phyloP scores from a whole-genome alignment of 1,284 basidiomycete species.

The Stygiomarasmius scandens region DNA sequence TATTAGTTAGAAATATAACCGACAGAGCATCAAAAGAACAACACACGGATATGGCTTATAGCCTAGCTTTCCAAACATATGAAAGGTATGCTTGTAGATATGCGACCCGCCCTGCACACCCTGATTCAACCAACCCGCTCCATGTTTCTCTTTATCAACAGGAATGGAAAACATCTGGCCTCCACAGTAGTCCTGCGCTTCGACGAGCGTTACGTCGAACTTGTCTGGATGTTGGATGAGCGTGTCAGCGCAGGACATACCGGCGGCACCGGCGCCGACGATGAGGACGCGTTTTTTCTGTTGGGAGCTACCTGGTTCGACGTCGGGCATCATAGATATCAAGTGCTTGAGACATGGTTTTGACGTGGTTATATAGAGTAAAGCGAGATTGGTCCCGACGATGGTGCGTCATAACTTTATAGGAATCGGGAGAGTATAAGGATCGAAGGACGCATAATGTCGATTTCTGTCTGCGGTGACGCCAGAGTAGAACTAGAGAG shows the following conservation, averaged over 20 bases:
- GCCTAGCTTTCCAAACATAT: conserved; percentile 40
- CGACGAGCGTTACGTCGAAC: conserved; percentile 44
- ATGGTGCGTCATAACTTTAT: too few relatives aligned
- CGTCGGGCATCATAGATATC: not conserved
- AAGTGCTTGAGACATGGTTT: too few relatives aligned
- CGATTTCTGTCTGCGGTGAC: too few relatives aligned
- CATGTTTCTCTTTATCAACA: conserved; percentile 35
- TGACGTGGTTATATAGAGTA: too few relatives aligned
- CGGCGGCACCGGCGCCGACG: conserved; percentile 48
- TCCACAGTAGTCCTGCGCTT: conserved; percentile 42
- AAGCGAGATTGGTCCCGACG: too few relatives aligned
- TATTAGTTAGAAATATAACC: not conserved
- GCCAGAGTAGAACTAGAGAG: too few relatives aligned
- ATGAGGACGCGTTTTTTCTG: conserved; percentile 37
- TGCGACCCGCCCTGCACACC: conserved; percentile 44
- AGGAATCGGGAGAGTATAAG: too few relatives aligned
- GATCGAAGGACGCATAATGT: too few relatives aligned
- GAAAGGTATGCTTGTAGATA: conserved; percentile 44
- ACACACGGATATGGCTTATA: conserved; percentile 29
- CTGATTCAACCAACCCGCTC: conserved; percentile 41
- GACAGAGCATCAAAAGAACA: not conserved
- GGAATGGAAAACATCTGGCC: conserved; percentile 45
- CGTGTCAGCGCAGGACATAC: conserved; percentile 45
- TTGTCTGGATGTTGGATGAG: conserved; percentile 38
- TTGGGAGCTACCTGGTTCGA: not conserved